Evolutionary conservation across 2,329 filamentous ascomycete genomes (phyloP), one percentile per base, ranked within the genome.

Genomic region (Clarireedia homoeocarpa): DNA sequence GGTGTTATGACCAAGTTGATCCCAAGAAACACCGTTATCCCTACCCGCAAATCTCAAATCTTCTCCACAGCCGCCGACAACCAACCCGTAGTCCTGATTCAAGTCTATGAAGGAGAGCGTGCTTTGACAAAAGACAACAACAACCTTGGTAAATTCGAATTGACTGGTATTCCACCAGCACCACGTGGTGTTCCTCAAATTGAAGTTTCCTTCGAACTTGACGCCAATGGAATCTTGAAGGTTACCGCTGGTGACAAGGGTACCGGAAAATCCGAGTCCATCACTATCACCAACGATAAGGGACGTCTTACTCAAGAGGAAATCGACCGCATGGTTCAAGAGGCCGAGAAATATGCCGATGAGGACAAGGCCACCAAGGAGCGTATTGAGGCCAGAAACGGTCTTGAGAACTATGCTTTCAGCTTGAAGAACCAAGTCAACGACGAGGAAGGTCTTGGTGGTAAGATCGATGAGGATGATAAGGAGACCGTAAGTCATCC

Each of bases 281-380:
- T 99, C 74, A 97, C 94, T 67, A 99, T 99, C 73, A 97, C 88
- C 78, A 97, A 99, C 79, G 94, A 99, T 79, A 97, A 97, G 86
- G 94, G 94, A 66, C 92, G 94, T 73, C 86, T 99, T 52, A 91
- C 88, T 68, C 87, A 88, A 70, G 94, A 99, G 67, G 94, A 99
- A 75, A 99, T 99, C 67, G 92, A 97, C 75, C 94, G 94, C 75
- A 99, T 99, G 94, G 91, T 99, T 63, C 85, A 87, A 66, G 94
- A 99, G 77, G 94, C 94, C 60, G 94, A 97, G 84, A 89, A 96
- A 79, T 97, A 91, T 73, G 94, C 94, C 71, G 94, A 99, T 75
- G 94, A 97, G 78, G 94, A 99, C 81, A 97, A 97, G 85, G 91
- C 91, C 62, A 95, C 89, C 70, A 90, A 91, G 72, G 89, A 94